These are phyloP conservation scores for Waltergamsia citrina DNA, from an alignment of 2,329 filamentous ascomycete genomes.

Conservation along the genomic window DNA sequence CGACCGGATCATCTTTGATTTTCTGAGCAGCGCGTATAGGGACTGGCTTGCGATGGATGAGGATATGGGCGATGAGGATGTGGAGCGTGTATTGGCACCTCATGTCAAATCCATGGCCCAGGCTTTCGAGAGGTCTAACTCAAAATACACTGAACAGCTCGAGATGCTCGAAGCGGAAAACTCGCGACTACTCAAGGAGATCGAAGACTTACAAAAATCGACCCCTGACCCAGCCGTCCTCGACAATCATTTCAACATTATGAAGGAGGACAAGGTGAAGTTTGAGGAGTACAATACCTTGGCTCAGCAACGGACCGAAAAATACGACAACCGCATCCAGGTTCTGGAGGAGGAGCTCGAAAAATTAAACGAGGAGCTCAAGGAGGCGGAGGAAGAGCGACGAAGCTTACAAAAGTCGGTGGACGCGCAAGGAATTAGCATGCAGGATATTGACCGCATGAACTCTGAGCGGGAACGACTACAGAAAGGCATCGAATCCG, in stretches of 20 bases:
- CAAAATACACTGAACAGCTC: slow-evolving; percentile 75
- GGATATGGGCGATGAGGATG: slow-evolving; percentile 77
- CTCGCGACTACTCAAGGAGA: slow-evolving; percentile 69
- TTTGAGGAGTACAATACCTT: slow-evolving; percentile 91
- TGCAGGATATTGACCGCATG: slow-evolving; percentile 99
- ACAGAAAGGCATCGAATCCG: slow-evolving; percentile 77
- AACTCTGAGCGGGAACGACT: slow-evolving; percentile 88
- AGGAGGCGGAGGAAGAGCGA: slow-evolving; percentile 75
- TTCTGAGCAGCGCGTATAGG: slow-evolving; percentile 79
- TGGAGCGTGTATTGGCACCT: slow-evolving; percentile 66
- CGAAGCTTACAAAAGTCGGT: slow-evolving; percentile 73
- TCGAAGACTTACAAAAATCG: slow-evolving; percentile 81
- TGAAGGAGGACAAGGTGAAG: slow-evolving; percentile 90
- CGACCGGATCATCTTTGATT: slow-evolving; percentile 90
- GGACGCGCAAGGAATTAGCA: slow-evolving; percentile 88
- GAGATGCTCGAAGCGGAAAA: slow-evolving; percentile 82
- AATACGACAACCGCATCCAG: slow-evolving; percentile 72
- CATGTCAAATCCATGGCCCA: slow-evolving; percentile 82
- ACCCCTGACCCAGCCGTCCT: slow-evolving; percentile 75
- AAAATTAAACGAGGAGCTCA: slow-evolving; percentile 65
- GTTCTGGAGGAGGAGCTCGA: slow-evolving; percentile 81
- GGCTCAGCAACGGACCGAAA: slow-evolving; percentile 77
- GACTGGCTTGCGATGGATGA: slow-evolving; percentile 93
- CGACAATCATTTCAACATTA: slow-evolving; percentile 82
- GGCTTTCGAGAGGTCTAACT: slow-evolving; percentile 78